Evolutionary conservation across 495 filamentous ascomycete genomes (phyloP).

Genomic region (Apodospora peruviana): DNA sequence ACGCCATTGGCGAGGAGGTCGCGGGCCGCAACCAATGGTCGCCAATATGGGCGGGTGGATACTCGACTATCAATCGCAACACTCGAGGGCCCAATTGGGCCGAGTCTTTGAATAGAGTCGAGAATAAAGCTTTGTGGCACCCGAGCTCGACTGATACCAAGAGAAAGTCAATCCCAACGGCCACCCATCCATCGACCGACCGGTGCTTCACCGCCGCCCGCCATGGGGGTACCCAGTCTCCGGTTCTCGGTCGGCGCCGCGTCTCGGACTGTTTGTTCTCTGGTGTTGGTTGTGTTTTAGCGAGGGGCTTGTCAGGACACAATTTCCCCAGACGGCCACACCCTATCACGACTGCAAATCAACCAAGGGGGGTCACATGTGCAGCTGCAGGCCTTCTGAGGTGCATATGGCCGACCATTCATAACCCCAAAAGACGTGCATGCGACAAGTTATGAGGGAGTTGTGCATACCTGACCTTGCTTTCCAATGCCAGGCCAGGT

Average conservation of each 20-base stretch:
- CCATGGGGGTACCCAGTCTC: too few species aligned
- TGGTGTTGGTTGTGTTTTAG: not conserved
- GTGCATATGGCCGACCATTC: slow-evolving; percentile 26
- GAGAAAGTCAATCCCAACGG: not conserved
- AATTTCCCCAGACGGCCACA: slow-evolving; percentile 20
- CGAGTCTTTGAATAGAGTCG: slow-evolving; percentile 10
- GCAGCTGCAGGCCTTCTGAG: slow-evolving; percentile 27
- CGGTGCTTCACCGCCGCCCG: not conserved
- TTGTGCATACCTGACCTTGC: slow-evolving; percentile 14
- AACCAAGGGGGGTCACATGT: slow-evolving; percentile 28
- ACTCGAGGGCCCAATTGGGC: slow-evolving; percentile 16
- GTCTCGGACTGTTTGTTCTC: not conserved
- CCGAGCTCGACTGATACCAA: not conserved
- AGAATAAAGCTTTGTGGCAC: not conserved
- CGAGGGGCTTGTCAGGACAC: not conserved
- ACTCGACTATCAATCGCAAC: slow-evolving; percentile 3
- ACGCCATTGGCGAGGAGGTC: slow-evolving; percentile 26
- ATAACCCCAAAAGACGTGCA: slow-evolving; percentile 17
- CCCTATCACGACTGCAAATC: slow-evolving; percentile 24
- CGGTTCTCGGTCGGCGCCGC: not conserved
- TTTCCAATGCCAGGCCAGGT: too few species aligned
- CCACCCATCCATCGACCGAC: not conserved
- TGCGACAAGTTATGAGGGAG: slow-evolving; percentile 17
- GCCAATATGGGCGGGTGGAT: slow-evolving; percentile 21
- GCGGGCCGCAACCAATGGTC: slow-evolving; percentile 25